phyloP scores from a whole-genome alignment of 495 filamentous ascomycete genomes.

The Aspergillus indologenus region DNA sequence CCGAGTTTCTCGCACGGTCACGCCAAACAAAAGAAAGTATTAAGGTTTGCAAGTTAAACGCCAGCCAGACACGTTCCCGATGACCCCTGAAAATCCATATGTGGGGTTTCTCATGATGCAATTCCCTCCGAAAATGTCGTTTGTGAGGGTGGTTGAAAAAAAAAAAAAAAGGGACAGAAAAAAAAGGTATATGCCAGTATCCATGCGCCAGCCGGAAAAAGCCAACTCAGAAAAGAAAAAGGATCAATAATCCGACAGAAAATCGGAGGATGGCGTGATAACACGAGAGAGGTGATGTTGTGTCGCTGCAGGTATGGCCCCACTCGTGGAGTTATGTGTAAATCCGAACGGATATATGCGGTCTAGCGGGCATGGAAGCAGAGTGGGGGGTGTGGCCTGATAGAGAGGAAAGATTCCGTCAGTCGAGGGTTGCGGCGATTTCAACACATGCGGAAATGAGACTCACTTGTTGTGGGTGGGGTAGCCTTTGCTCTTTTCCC shows the following conservation, averaged over 20 bases:
- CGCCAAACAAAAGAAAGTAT: background rate
- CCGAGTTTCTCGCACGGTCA: no score
- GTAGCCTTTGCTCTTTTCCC: constrained; percentile 34
- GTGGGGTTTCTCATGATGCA: background rate
- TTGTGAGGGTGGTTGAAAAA: background rate
- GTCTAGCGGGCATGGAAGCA: constrained; percentile 47
- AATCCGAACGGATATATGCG: constrained; percentile 9
- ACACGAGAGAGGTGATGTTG: background rate
- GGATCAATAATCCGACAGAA: background rate
- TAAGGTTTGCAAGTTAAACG: background rate
- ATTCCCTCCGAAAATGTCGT: background rate
- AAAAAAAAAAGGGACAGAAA: constrained; percentile 4
- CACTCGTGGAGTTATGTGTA: background rate
- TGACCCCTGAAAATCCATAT: background rate
- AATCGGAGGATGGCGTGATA: constrained; percentile 2
- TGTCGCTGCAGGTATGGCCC: constrained; percentile 2
- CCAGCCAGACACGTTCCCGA: background rate
- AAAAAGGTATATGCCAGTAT: constrained; percentile 8
- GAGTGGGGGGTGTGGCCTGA: constrained; percentile 39
- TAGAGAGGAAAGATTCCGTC: background rate
- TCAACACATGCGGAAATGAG: background rate
- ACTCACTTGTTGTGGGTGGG: constrained; percentile 41
- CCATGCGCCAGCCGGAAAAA: constrained; percentile 12
- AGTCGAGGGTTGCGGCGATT: background rate
- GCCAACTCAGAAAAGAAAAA: constrained; percentile 13